Base-by-base conservation (phyloP, 129 eudicot genomes). In the Kitagawia praeruptora region DNA sequence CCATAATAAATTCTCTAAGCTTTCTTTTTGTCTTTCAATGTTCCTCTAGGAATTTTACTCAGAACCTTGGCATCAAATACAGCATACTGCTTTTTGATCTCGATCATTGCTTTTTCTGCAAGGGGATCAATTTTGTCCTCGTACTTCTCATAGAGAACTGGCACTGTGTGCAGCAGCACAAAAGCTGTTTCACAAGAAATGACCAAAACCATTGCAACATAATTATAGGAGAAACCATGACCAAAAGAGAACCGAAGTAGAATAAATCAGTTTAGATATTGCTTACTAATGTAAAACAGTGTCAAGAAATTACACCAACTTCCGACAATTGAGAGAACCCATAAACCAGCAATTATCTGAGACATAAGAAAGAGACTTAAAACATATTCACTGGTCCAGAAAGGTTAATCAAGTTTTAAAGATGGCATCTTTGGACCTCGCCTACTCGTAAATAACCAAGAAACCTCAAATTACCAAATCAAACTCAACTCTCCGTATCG, bases 81-180 rank as follows among this genome's bases (percentile, higher is more conserved):
- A 3, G 87, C 93, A 87, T 91, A 91, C 77, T 87, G 92, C 80
- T 93, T 93, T 87, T 86, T 91, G 61, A 89, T 72, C 86, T 89
- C 92, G 23, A 70, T 75, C 78, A 27, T 19, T 81, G 92, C 94
- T 80, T 86, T 93, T 86, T 91, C 94, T 14, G 89, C 92, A 25
- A 78, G 81, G 10, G 86, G 82, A 74, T 94, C 98, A 13, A 94
- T 74, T 63, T 91, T 77, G 75, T 90, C 96, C 78, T 89, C 97
- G 4, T 94, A 90, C 86, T 94, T 94, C 90, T 94, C 98, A 28
- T 91, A 94, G 12, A 94, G 79, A 74, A 91, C 93, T 2, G 98
- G 98, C 38, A 94, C 76, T 3, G 96, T 89, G 81, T 88, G 93
- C 72, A 94, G 85, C 86, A 91, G 78, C 48, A 94, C 93, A 78